These are phyloP conservation scores for Grosmannia serpens DNA, from an alignment of 2,329 filamentous ascomycete genomes.

Conservation along the genomic window DNA sequence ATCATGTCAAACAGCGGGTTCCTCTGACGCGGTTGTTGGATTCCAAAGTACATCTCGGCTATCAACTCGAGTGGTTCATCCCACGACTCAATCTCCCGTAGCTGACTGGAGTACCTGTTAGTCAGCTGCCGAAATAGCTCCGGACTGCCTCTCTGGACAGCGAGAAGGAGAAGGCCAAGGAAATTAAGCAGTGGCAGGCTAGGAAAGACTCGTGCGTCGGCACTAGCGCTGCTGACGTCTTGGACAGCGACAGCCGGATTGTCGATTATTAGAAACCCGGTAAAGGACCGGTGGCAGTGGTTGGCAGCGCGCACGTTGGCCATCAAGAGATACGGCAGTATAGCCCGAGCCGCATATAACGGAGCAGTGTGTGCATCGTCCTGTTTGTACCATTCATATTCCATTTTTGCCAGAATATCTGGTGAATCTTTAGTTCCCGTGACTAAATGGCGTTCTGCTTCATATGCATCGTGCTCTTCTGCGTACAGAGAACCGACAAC, in stretches of 20 bases:
- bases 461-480: constrained; percentile 86
- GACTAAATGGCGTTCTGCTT: constrained; percentile 81
- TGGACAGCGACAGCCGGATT: constrained; percentile 57
- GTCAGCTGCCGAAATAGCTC: constrained; percentile 75
- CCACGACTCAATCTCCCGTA: constrained; percentile 71
- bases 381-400: constrained; percentile 88
- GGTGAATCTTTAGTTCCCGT: constrained; percentile 84
- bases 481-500: constrained; percentile 79
- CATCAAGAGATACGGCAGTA: constrained; percentile 82
- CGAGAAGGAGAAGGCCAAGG: constrained; percentile 70
- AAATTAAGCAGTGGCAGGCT: constrained; percentile 93
- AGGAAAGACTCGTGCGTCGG: constrained; percentile 74
- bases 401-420: constrained; percentile 66
- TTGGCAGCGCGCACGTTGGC: constrained; percentile 88
- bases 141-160: constrained; percentile 65
- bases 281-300: constrained; percentile 68
- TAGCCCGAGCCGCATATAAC: constrained; percentile 71
- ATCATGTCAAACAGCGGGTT: constrained; percentile 98
- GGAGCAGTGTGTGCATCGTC: constrained; percentile 82
- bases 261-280: constrained; percentile 47
- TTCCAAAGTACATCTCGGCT: constrained; percentile 94
- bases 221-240: constrained; percentile 62
- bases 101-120: constrained; percentile 66
- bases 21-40: constrained; percentile 75
- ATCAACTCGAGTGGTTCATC: constrained; percentile 73